Evolutionary conservation across 352 stramenopile species (phyloP).

Genomic region (Phytophthora palmivora): DNA sequence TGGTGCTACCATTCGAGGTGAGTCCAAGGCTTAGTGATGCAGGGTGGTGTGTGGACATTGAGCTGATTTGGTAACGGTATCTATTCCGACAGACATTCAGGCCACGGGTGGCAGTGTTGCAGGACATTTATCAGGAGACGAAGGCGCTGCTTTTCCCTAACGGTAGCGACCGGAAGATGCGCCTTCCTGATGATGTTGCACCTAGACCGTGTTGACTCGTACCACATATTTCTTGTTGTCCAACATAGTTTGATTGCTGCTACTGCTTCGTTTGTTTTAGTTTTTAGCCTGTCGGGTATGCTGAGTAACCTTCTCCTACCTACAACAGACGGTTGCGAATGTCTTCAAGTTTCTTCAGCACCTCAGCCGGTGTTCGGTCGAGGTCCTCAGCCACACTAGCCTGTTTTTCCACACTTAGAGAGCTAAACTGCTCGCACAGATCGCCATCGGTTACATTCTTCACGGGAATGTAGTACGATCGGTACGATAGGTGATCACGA

Average conservation of each 20-base stretch:
- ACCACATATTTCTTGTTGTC: background rate
- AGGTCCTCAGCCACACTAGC: conserved; percentile 96
- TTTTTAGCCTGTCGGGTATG: conserved; percentile 9
- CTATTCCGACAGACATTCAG: conserved; percentile 59
- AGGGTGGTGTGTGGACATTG: background rate
- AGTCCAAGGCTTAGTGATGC: background rate
- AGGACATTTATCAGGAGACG: conserved; percentile 76
- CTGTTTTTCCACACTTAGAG: conserved; percentile 94
- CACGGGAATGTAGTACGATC: conserved; percentile 98
- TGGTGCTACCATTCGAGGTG: conserved; percentile 86
- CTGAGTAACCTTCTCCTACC: conserved; percentile 2
- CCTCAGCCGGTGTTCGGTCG: conserved; percentile 95
- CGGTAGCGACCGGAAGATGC: conserved; percentile 47
- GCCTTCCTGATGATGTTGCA: conserved; percentile 39
- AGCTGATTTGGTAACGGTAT: background rate
- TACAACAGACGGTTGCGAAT: conserved; percentile 97
- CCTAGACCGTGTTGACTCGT: conserved; percentile 15
- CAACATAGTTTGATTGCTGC: conserved; percentile 20
- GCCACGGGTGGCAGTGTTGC: conserved; percentile 65
- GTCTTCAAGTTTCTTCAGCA: conserved; percentile 99
- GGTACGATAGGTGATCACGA: conserved; percentile 97
- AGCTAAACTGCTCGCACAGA: conserved; percentile 96
- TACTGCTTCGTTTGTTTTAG: conserved; percentile 18
- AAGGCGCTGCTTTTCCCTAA: conserved; percentile 64
- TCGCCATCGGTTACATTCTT: conserved; percentile 99